phyloP scores from a whole-genome alignment of 768 basidiomycete species.

The Boletus sp. region DNA sequence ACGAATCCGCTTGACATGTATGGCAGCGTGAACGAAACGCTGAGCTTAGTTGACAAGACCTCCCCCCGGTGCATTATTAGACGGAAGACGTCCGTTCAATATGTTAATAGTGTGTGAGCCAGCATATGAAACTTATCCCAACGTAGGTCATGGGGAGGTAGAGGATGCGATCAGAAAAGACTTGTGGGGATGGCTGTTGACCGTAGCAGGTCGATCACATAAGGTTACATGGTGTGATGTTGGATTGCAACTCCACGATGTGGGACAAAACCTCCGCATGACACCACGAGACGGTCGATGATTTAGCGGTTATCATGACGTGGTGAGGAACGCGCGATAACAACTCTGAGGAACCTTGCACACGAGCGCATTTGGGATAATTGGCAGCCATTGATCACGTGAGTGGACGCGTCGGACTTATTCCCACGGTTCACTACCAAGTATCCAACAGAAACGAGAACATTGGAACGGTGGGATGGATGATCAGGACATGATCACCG shows the following conservation, averaged over 20 bases:
- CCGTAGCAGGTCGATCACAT: constrained; percentile 3
- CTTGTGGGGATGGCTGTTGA: not conserved
- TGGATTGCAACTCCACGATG: constrained; percentile 6
- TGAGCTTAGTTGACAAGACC: constrained; percentile 9
- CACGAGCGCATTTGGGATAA: not conserved
- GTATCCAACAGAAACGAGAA: not conserved
- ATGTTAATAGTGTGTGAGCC: not conserved
- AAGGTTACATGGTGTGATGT: constrained; percentile 18
- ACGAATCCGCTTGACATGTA: not conserved
- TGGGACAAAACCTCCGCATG: not conserved
- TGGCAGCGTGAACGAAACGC: constrained; percentile 3
- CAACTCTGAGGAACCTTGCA: not conserved
- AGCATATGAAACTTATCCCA: not conserved
- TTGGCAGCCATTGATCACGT: constrained; percentile 21
- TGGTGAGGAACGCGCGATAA: not conserved
- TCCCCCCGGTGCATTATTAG: not conserved
- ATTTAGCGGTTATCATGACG: too few species aligned
- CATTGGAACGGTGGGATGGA: constrained; percentile 2
- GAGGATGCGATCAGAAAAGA: not conserved
- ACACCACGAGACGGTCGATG: too few species aligned
- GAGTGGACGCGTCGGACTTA: constrained; percentile 25
- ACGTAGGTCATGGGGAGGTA: not conserved
- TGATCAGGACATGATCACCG: constrained; percentile 30
- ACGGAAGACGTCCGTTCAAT: not conserved
- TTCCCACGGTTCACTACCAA: constrained; percentile 22